These are phyloP conservation scores for Globisporangium cylindrosporum DNA, from an alignment of 352 stramenopile species.

Conservation along the genomic window DNA sequence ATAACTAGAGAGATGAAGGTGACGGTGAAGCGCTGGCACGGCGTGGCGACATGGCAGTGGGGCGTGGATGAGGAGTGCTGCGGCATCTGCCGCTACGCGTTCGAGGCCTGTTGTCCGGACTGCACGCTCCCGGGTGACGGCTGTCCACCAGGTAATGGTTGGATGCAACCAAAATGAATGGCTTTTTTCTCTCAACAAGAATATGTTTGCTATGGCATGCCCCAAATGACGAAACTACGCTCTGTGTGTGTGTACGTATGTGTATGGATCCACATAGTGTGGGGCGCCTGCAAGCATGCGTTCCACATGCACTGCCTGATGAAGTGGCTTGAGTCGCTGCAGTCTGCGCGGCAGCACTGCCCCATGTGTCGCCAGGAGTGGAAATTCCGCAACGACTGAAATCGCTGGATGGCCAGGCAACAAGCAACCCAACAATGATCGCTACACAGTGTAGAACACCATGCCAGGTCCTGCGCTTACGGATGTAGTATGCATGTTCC, in stretches of 20 bases:
- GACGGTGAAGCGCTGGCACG: conserved; percentile 84
- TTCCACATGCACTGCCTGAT: conserved; percentile 94
- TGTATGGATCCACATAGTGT: conserved; percentile 39
- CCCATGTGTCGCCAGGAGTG: conserved; percentile 89
- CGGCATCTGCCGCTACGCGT: conserved; percentile 84
- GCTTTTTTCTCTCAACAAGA: too few relatives aligned
- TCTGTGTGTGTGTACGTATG: not conserved
- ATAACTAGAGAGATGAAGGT: conserved; percentile 69
- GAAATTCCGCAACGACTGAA: conserved; percentile 63
- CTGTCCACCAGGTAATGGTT: conserved; percentile 63
- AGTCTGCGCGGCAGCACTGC: conserved; percentile 79
- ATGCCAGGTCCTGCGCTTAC: not conserved
- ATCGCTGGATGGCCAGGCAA: not conserved
- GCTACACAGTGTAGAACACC: not conserved
- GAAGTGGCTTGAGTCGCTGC: conserved; percentile 89
- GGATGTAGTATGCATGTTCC: not conserved
- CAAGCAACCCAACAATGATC: not conserved
- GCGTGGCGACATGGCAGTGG: conserved; percentile 90
- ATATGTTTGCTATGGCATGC: not conserved
- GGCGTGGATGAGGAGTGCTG: conserved; percentile 91
- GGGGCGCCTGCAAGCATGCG: conserved; percentile 88
- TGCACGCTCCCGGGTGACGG: conserved; percentile 75
- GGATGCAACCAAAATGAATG: too few relatives aligned
- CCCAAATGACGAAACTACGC: not conserved
- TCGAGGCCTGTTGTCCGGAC: conserved; percentile 81